Evolutionary conservation across 495 filamentous ascomycete species (phyloP).

Genomic region (Aspergillus affinis): DNA sequence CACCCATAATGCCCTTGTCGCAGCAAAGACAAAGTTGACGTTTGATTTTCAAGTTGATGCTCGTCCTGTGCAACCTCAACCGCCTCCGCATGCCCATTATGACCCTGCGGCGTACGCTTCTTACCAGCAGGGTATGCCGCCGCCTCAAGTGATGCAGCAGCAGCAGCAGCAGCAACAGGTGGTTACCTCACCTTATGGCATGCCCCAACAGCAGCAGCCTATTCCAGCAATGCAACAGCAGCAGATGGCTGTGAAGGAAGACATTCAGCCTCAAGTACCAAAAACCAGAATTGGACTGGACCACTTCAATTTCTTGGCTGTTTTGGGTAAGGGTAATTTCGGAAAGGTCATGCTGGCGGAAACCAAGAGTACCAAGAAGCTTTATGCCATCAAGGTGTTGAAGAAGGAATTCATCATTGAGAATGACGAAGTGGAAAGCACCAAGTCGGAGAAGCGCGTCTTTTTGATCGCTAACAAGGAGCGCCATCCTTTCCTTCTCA

Average conservation of each 20-base stretch:
- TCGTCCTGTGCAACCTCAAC: slow-evolving; percentile 45
- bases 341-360: slow-evolving; percentile 99
- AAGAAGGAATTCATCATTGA: slow-evolving; percentile 99
- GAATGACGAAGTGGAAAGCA: slow-evolving; percentile 99
- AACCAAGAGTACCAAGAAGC: slow-evolving; percentile 84
- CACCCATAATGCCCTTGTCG: not conserved
- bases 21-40: slow-evolving; percentile 9
- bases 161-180: slow-evolving; percentile 13
- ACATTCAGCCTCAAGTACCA: slow-evolving; percentile 58
- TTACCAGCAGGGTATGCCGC: slow-evolving; percentile 45
- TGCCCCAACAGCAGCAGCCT: slow-evolving; percentile 48
- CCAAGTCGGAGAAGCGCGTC: slow-evolving; percentile 94
- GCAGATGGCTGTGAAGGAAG: slow-evolving; percentile 44
- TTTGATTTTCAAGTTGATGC: slow-evolving; percentile 23
- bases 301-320: slow-evolving; percentile 99
- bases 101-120: slow-evolving; percentile 72
- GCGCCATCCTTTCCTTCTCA: slow-evolving; percentile 93
- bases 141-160: slow-evolving; percentile 27
- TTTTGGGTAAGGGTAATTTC: slow-evolving; percentile 98
- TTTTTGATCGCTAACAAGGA: slow-evolving; percentile 98
- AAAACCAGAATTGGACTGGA: slow-evolving; percentile 87
- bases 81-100: slow-evolving; percentile 64
- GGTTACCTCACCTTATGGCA: slow-evolving; percentile 29
- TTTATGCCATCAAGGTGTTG: slow-evolving; percentile 98
- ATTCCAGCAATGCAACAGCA: slow-evolving; percentile 24